Evolutionary conservation across 768 basidiomycete species (phyloP).

Genomic region (Leccinum sublutescens): DNA sequence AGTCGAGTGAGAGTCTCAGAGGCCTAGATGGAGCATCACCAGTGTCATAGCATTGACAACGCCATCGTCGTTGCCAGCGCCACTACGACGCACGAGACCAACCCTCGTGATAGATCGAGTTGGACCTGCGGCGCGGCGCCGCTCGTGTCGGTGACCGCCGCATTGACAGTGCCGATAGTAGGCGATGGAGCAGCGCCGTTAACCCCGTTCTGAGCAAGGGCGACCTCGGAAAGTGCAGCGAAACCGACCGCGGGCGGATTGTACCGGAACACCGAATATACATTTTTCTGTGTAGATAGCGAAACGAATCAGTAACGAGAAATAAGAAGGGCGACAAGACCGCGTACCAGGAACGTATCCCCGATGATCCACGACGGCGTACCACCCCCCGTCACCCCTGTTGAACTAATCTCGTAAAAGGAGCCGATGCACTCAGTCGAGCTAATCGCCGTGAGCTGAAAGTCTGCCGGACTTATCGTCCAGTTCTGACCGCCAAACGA

Average conservation of each 20-base stretch:
- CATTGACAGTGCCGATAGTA: slow-evolving; percentile 54
- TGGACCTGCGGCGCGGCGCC: slow-evolving; percentile 1
- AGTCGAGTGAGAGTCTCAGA: neutral
- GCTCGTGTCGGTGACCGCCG: slow-evolving; percentile 39
- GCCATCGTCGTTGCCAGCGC: neutral
- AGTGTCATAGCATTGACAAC: slow-evolving; percentile 7
- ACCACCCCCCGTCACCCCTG: slow-evolving; percentile 26
- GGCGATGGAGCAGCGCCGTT: slow-evolving; percentile 45
- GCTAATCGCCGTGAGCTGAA: slow-evolving; percentile 40
- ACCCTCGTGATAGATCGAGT: neutral
- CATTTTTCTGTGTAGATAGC: slow-evolving; percentile 42
- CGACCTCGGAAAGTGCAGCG: slow-evolving; percentile 39
- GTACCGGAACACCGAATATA: slow-evolving; percentile 54
- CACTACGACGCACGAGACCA: neutral
- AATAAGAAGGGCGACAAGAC: neutral
- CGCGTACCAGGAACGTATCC: slow-evolving; percentile 43
- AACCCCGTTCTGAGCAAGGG: slow-evolving; percentile 28
- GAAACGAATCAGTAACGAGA: neutral
- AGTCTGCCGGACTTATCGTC: slow-evolving; percentile 48
- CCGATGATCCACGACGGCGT: slow-evolving; percentile 51
- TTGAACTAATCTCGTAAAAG: slow-evolving; percentile 43
- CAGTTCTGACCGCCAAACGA: slow-evolving; percentile 48
- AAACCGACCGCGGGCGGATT: slow-evolving; percentile 51
- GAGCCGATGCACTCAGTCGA: slow-evolving; percentile 48
- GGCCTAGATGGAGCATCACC: neutral